Conservation (phyloP, 2,329 filamentous ascomycete species). For the Alternaria longipes region DNA sequence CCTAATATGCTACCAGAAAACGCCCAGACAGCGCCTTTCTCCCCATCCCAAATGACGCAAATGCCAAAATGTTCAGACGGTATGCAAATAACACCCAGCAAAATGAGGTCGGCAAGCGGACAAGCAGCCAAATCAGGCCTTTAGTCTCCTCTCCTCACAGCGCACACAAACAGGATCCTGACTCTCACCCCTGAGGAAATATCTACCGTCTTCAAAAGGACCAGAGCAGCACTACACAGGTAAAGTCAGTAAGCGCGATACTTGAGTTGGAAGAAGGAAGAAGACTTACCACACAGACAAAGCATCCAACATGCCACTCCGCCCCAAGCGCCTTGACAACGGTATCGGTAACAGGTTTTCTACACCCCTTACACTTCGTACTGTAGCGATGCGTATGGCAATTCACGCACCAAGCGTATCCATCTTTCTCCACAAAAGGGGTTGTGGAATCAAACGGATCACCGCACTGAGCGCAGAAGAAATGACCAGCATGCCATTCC, state of each 20-base stretch:
- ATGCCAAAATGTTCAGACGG: not conserved
- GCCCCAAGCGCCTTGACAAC: constrained; percentile 88
- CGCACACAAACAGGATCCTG: constrained; percentile 69
- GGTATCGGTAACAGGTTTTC: constrained; percentile 83
- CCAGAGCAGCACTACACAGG: constrained; percentile 64
- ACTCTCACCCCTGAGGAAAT: constrained; percentile 68
- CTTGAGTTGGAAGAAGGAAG: not conserved
- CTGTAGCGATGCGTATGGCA: constrained; percentile 93
- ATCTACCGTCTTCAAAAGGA: constrained; percentile 69
- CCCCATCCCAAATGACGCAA: not conserved
- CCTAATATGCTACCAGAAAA: not conserved
- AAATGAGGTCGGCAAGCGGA: not conserved
- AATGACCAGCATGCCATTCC: constrained; percentile 98
- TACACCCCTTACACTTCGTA: constrained; percentile 87
- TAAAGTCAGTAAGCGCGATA: not conserved
- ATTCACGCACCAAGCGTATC: constrained; percentile 93
- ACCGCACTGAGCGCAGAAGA: constrained; percentile 98
- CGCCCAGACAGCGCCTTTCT: constrained; percentile 10
- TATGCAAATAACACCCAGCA: not conserved
- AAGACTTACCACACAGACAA: constrained; percentile 73
- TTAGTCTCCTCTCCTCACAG: constrained; percentile 70
- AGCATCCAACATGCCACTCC: constrained; percentile 95
- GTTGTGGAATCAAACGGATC: constrained; percentile 73
- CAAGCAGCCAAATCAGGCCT: constrained; percentile 55
- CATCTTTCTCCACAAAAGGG: constrained; percentile 97